A percentile compares a stretch with the other conserved stretches of the same genome.
Conservation (phyloP, 2,329 filamentous ascomycete genomes). For the Cladorrhinum sp. region DNA sequence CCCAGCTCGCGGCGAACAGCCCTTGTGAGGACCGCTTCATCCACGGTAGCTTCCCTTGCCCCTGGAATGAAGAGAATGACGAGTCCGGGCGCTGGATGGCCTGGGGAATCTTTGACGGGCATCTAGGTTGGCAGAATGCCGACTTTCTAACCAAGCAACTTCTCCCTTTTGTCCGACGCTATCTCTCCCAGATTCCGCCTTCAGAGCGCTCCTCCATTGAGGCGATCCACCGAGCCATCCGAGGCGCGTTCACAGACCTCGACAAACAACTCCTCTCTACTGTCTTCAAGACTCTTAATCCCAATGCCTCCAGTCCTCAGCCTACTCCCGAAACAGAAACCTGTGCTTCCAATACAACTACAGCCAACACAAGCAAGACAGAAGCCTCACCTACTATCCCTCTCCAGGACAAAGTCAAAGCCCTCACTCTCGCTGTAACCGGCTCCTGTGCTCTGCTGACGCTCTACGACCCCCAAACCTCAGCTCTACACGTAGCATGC, state of each 20-base stretch:
- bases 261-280: constrained; percentile 44
- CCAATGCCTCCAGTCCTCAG: neutral
- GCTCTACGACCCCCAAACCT: constrained; percentile 54
- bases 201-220: constrained; percentile 37
- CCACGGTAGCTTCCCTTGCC: constrained; percentile 32
- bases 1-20: constrained; percentile 34
- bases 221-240: constrained; percentile 53
- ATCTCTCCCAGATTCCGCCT: constrained; percentile 25
- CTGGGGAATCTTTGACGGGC: constrained; percentile 49
- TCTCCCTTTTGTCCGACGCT: constrained; percentile 37
- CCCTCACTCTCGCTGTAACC: constrained; percentile 37
- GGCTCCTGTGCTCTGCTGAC: constrained; percentile 65
- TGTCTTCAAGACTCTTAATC: constrained; percentile 38
- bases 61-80: neutral
- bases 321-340: no score
- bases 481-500: constrained; percentile 60
- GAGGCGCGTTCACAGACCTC: constrained; percentile 53
- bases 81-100: constrained; percentile 30
- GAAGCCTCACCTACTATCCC: no score
- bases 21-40: constrained; percentile 35
- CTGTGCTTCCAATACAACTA: no score
- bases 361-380: no score
- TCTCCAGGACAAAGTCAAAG: constrained; percentile 31
- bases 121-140: constrained; percentile 45
- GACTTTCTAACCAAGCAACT: constrained; percentile 40